phyloP scores from a whole-genome alignment of 2,329 filamentous ascomycete species.

The Ceratocystis papillata region DNA sequence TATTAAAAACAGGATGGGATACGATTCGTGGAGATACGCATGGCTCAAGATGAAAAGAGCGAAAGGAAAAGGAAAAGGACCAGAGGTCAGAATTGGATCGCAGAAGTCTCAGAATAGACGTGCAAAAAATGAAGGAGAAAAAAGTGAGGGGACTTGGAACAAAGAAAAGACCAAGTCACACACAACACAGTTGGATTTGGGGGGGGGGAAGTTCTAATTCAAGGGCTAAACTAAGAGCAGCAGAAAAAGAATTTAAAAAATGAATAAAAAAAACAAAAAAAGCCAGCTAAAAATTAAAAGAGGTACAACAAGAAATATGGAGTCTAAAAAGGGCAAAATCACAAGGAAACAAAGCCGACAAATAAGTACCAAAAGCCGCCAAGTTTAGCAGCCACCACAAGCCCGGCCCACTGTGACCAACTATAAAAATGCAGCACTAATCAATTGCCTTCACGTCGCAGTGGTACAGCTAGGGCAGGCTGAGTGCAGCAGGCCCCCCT shows the following conservation, averaged over 20 bases:
- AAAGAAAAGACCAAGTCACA: constrained; percentile 16
- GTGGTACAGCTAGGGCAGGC: not conserved
- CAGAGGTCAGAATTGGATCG: not conserved
- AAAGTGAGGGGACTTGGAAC: constrained; percentile 11
- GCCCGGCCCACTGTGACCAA: too few relatives aligned
- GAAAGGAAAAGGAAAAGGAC: constrained; percentile 9
- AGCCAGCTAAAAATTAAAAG: not conserved
- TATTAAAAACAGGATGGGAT: not conserved
- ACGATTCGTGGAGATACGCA: not conserved
- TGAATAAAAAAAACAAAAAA: not conserved
- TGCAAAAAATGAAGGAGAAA: constrained; percentile 10
- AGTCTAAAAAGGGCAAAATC: too few relatives aligned
- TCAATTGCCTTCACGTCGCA: too few relatives aligned
- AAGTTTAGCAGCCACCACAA: too few relatives aligned
- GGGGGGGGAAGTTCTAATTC: not conserved
- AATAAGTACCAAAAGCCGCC: too few relatives aligned
- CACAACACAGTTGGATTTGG: not conserved
- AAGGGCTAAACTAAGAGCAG: constrained; percentile 11
- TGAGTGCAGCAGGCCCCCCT: not conserved
- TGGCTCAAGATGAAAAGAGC: not conserved
- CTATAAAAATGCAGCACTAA: too few relatives aligned
- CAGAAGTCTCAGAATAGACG: not conserved
- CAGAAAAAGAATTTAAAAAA: not conserved
- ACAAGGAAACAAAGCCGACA: too few relatives aligned
- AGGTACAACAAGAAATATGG: not conserved